Conservation (phyloP, 345 rosid genomes). For the Eucalyptus globulus region DNA sequence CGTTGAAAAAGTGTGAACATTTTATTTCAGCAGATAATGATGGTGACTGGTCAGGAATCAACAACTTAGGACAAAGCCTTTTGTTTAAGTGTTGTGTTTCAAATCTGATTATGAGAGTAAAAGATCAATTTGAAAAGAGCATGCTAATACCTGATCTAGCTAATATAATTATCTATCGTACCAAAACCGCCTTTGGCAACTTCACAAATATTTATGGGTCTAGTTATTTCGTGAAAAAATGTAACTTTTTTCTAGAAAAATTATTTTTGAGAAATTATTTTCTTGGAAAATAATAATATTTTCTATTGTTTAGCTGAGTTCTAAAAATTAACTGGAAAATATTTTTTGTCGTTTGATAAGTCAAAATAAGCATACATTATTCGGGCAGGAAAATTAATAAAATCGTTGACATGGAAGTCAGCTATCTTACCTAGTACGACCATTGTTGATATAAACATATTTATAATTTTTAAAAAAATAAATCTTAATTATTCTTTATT, state of each 20-base stretch:
- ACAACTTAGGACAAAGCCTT: not conserved
- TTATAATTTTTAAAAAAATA: too few species aligned
- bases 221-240: not conserved
- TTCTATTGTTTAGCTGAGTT: not conserved
- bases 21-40: not conserved
- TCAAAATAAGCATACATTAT: not conserved
- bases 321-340: too few species aligned
- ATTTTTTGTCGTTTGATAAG: accelerated
- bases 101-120: not conserved
- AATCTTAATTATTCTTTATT: not conserved
- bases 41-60: not conserved
- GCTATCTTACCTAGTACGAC: not conserved
- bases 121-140: not conserved
- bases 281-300: not conserved
- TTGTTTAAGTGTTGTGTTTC: not conserved
- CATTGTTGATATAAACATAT: too few species aligned
- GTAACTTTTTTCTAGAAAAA: too few species aligned
- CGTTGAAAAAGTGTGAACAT: not conserved
- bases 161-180: not conserved
- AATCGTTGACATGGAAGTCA: not conserved
- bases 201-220: not conserved
- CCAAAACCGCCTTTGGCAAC: not conserved
- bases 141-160: not conserved
- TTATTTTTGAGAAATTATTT: not conserved
- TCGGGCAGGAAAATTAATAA: not conserved